Conservation (phyloP, 176 grass and related monocot genomes). For the Oryza glumipatula region DNA sequence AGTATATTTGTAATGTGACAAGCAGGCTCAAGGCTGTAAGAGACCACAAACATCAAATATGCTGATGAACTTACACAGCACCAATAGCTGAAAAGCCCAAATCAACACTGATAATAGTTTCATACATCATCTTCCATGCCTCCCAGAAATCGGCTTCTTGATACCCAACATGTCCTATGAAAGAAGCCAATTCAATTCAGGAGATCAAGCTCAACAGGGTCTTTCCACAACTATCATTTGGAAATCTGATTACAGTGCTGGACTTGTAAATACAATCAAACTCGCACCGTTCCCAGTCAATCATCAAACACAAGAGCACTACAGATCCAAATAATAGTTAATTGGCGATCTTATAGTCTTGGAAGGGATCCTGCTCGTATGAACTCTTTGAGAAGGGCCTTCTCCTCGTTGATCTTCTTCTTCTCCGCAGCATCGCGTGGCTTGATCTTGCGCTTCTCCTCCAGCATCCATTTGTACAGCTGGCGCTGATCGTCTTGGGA, state of each 20-base stretch:
- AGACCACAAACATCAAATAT: neutral
- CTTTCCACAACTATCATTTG: neutral
- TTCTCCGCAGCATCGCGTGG: conserved; percentile 58
- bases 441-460: conserved; percentile 91
- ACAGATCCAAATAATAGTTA: conserved; percentile 18
- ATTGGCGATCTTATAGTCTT: conserved; percentile 43
- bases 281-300: neutral
- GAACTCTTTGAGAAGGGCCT: conserved; percentile 89
- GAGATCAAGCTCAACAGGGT: conserved; percentile 8
- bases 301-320: neutral
- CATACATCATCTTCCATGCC: neutral
- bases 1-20: too few species aligned
- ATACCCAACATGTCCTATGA: neutral
- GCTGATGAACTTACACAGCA: neutral
- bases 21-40: too few species aligned
- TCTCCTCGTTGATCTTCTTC: conserved; percentile 84
- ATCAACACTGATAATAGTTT: neutral
- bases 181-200: neutral
- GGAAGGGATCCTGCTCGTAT: conserved; percentile 67
- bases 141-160: neutral
- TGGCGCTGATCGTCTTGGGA: conserved; percentile 69
- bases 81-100: neutral
- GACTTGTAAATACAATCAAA: neutral
- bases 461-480: conserved; percentile 88
- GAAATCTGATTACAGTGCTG: neutral